Base-by-base conservation (phyloP, 2,329 filamentous ascomycete genomes). In the Aspergillus proliferans region DNA sequence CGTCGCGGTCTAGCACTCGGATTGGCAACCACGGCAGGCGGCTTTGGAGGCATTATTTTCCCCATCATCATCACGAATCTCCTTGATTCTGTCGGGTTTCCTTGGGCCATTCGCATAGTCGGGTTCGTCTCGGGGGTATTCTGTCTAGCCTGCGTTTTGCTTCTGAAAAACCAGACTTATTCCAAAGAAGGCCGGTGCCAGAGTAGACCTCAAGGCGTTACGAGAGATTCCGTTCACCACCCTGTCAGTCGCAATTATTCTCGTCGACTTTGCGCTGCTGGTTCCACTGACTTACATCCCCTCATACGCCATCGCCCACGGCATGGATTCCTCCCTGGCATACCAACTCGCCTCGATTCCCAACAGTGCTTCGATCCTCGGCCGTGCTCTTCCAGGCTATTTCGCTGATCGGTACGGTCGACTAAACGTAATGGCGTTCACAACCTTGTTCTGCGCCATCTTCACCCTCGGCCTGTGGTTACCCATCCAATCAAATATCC, bases 251-350 rank as follows among this genome's bases (percentile, higher is more conserved):
- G 64, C 63, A 0, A 50, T 69, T 4, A 67, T 66, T 44, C 55
- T 69, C 6, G 59, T 65, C 12, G 65, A 69, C 46, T 63, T 66
- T 46, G 66, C 61, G 0, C 59, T 67, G 6, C 67, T 69, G 36
- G 62, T 70, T 14, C 68, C 67, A 1, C 52, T 62, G 30, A 63
- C 64, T 12, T 71, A 70, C 47, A 52, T 71, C 21, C 54, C 63
- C 4, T 63, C 60, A 6, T 68, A 69, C 12, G 58, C 56, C 6
- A 43, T 67, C 6, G 47, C 60, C 7, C 52, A 45, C 3, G 61
- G 64, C 0, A 54, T 67, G 6, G 47, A 55, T 9, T 47, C 45
- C 1, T 47, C 49, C 2, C 40, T 69, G 1, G 54, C 66, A 3
- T 69, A 68, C 43, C 33, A 58, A n/a, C 59, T 68, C 15, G 52